Percentiles rank a stretch among this genome's conserved stretches.
These are phyloP conservation scores for Alternaria incomplexa DNA, from an alignment of 2,329 filamentous ascomycete species.

Conservation along the genomic window DNA sequence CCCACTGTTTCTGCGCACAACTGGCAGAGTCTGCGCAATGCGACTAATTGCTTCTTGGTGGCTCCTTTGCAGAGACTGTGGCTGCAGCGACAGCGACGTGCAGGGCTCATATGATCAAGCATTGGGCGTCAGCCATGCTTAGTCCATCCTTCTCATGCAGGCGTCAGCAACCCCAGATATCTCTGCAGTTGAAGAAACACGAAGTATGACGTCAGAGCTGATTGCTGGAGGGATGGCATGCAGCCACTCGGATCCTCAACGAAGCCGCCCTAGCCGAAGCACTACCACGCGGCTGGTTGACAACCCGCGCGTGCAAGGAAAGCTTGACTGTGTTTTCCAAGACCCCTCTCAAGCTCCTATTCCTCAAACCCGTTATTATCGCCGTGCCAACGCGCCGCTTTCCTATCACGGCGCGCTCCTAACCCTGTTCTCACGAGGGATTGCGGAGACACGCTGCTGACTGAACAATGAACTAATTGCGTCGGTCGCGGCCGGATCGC, in stretches of 20 bases:
- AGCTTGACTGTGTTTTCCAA: background rate
- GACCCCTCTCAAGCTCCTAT: background rate
- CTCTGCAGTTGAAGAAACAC: background rate
- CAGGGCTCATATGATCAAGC: background rate
- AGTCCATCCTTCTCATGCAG: background rate
- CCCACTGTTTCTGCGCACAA: background rate
- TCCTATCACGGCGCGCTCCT: background rate
- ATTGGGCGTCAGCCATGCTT: background rate
- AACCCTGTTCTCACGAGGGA: slow-evolving; percentile 2
- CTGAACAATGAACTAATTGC: slow-evolving; percentile 22
- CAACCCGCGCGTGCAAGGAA: background rate
- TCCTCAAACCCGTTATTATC: background rate
- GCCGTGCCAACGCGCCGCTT: slow-evolving; percentile 7
- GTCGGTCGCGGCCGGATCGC: slow-evolving; percentile 23
- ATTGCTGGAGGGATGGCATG: background rate
- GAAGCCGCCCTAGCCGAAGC: background rate
- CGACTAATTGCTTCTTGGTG: background rate
- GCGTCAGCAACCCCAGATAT: background rate
- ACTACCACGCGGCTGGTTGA: background rate
- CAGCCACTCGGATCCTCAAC: background rate
- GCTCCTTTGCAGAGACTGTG: background rate
- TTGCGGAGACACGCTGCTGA: slow-evolving; percentile 14
- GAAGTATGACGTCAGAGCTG: background rate
- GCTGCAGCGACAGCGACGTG: background rate
- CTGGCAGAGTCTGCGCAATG: background rate